These are phyloP conservation scores for Starmerella apicola DNA, from an alignment of 805 yeast genomes.

Conservation along the genomic window DNA sequence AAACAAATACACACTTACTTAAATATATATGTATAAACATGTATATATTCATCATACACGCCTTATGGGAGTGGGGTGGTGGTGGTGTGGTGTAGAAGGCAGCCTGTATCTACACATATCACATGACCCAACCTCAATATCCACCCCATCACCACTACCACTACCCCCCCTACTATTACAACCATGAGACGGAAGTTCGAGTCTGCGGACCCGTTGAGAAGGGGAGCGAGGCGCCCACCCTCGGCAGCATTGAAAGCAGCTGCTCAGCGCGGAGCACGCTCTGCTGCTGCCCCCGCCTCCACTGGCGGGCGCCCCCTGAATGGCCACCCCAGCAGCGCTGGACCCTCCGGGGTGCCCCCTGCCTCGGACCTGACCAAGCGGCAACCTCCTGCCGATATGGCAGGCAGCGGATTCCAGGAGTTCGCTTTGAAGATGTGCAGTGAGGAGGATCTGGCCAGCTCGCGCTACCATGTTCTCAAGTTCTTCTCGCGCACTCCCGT, in stretches of 20 bases:
- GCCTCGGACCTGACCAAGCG: slow-evolving; percentile 12
- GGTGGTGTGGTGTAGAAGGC: too few species aligned
- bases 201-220: slow-evolving; percentile 20
- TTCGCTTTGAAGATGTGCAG: slow-evolving; percentile 63
- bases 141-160: too few species aligned
- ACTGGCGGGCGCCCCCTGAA: slow-evolving; percentile 9
- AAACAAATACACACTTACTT: too few species aligned
- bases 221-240: slow-evolving; percentile 18
- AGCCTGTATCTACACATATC: too few species aligned
- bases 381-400: slow-evolving; percentile 7
- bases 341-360: too few species aligned
- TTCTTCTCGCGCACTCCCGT: slow-evolving; percentile 64
- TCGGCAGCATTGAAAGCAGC: slow-evolving; percentile 8
- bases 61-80: neutral
- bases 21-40: too few species aligned
- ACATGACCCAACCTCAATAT: too few species aligned
- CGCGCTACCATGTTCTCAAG: slow-evolving; percentile 67
- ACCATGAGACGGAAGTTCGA: slow-evolving; percentile 16
- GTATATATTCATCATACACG: too few species aligned
- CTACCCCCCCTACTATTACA: too few species aligned
- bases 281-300: slow-evolving; percentile 1
- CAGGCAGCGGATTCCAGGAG: slow-evolving; percentile 25
- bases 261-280: slow-evolving; percentile 8
- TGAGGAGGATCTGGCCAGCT: slow-evolving; percentile 54
- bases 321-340: slow-evolving; percentile 5